phyloP scores from a whole-genome alignment of 2,329 filamentous ascomycete species.

The Corynespora cassiicola region DNA sequence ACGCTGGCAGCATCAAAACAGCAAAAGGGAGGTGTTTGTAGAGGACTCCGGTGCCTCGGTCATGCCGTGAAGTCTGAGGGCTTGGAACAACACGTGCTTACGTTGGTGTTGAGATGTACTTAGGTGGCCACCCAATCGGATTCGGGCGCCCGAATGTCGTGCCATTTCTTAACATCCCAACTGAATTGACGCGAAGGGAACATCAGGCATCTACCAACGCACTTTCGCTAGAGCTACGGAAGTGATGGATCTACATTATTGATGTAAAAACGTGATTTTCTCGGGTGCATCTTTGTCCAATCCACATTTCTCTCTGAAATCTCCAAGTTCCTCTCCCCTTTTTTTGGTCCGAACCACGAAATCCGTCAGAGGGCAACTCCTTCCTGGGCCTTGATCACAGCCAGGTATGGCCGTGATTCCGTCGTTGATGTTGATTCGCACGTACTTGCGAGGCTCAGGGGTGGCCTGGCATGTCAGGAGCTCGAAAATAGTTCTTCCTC shows the following conservation, averaged over 20 bases:
- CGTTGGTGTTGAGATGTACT: no score
- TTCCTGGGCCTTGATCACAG: conserved; percentile 55
- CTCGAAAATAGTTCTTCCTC: conserved; percentile 62
- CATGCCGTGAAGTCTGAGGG: no score
- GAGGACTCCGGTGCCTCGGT: no score
- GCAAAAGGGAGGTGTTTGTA: no score
- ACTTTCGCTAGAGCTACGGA: no score
- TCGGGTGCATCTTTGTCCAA: conserved; percentile 48
- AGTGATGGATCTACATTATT: conserved; percentile 40
- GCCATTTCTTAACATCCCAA: no score
- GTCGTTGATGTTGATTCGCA: conserved; percentile 65
- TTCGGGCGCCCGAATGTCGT: no score
- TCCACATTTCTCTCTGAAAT: conserved; percentile 58
- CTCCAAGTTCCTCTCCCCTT: conserved; percentile 52
- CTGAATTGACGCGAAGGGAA: no score
- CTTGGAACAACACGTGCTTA: no score
- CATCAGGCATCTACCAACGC: not conserved
- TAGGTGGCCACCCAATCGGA: no score
- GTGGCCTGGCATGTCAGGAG: conserved; percentile 49
- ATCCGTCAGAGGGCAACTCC: conserved; percentile 54
- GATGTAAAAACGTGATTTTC: conserved; percentile 58
- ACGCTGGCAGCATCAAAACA: no score
- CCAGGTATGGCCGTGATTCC: conserved; percentile 58
- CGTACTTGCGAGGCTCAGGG: conserved; percentile 35
- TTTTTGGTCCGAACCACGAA: conserved; percentile 51